Evolutionary conservation across 1,139 yeast species (phyloP), one percentile per base, ranked within the genome.

Genomic region (Yamadazyma spencermartinsiae): DNA sequence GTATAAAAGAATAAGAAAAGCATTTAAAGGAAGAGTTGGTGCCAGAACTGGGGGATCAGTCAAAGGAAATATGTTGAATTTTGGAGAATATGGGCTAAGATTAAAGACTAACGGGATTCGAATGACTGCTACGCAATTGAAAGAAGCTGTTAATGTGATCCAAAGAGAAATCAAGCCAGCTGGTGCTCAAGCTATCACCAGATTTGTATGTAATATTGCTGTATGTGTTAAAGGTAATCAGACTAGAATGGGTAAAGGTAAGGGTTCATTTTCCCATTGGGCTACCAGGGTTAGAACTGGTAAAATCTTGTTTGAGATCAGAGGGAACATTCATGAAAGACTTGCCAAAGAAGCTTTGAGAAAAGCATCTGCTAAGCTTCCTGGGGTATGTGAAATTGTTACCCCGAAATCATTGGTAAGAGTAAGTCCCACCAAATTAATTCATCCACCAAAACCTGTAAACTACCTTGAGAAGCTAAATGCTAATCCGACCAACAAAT

Each of bases 171-270:
- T 89, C 57, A 81, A 96, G 61, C 82, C 86, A 16, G 71, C 80
- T 32, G 79, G 81, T 30, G 86, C 86, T 20, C 70, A 78, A 51
- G 70, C 88, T 38, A 82, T 86, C 72, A 82, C 94, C 48, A 78
- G 98, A 55, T 73, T 90, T 46, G 80, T 83, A 35, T 86, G 96
- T 35, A 84, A 86, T 61, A 76, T 88, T 42, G 94, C 98, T 0
- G 95, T 92, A 15, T 90, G 97, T 65, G 80, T 87, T 42, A 92
- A 92, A 68, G 99, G 99, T 70, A 92, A 94, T 63, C 97, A 92
- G 61, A 88, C 97, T 14, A 92, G 99, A 82, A 92, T 92, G 99
- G 99, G 99, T 72, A 92, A 94, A 65, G 99, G 99, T 71, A 92
- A 92, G 65, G 99, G 99, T 64, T 83, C 94, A 0, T 90, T 92